A percentile compares a stretch with the other conserved stretches of the same genome.
Evolutionary conservation across 176 grass and related monocot genomes (phyloP).

Genomic region (Alloteropsis semialata): DNA sequence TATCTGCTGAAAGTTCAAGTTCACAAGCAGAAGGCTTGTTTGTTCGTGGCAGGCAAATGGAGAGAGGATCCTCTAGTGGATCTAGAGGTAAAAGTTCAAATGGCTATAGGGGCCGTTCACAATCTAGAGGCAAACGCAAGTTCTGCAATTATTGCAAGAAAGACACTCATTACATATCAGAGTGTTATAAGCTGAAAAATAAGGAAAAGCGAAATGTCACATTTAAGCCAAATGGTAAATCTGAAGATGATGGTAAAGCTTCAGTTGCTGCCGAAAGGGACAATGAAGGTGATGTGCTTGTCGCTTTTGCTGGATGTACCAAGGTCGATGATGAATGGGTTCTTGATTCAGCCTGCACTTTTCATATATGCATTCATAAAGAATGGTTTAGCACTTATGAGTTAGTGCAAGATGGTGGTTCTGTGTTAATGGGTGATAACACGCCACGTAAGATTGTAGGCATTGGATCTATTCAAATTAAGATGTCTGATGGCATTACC

Average conservation of each 20-base stretch:
- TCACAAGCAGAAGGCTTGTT: neutral
- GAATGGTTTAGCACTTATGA: constrained; percentile 16
- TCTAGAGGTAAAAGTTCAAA: neutral
- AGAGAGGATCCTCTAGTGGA: neutral
- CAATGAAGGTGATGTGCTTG: neutral
- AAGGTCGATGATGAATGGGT: neutral
- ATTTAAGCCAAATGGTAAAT: neutral
- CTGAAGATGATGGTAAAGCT: neutral
- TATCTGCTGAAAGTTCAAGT: neutral
- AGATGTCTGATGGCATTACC: constrained; percentile 14
- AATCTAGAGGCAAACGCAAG: neutral
- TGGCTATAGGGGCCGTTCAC: neutral
- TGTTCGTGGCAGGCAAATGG: neutral
- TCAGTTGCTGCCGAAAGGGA: neutral
- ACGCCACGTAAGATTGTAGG: neutral
- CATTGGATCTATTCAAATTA: neutral
- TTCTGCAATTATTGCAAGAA: constrained; percentile 20
- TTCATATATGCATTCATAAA: constrained; percentile 12
- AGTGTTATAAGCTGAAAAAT: constrained; percentile 15
- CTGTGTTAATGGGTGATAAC: neutral
- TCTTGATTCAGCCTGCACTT: constrained; percentile 12
- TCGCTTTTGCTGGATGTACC: neutral
- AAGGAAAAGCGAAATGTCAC: neutral
- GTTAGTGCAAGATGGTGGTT: neutral
- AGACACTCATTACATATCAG: neutral